Evolutionary conservation across 2,329 filamentous ascomycete species (phyloP).

Genomic region (Ophiosphaerella herpotricha): DNA sequence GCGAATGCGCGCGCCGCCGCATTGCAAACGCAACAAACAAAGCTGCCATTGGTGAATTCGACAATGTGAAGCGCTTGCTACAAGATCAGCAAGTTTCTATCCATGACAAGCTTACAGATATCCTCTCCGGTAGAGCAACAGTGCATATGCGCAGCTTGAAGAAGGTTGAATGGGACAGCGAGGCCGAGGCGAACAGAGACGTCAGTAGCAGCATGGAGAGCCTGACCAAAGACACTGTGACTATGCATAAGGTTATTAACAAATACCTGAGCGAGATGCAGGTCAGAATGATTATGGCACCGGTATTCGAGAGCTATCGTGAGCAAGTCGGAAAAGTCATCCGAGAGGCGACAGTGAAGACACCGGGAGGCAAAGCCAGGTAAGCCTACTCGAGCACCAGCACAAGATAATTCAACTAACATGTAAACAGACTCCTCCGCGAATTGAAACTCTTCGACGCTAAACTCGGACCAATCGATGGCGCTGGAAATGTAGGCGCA

Average conservation of each 20-base stretch:
- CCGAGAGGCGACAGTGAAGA: slow-evolving; percentile 66
- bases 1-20: slow-evolving; percentile 88
- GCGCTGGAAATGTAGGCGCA: slow-evolving; percentile 74
- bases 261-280: slow-evolving; percentile 79
- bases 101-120: slow-evolving; percentile 90
- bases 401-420: slow-evolving; percentile 5
- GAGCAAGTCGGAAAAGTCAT: slow-evolving; percentile 78
- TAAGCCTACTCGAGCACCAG: slow-evolving; percentile 49
- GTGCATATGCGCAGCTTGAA: slow-evolving; percentile 76
- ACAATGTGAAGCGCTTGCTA: slow-evolving; percentile 79
- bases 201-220: slow-evolving; percentile 81
- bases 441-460: slow-evolving; percentile 75
- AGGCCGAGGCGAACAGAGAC: slow-evolving; percentile 46
- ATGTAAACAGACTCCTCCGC: slow-evolving; percentile 66
- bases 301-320: slow-evolving; percentile 81
- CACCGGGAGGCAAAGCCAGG: slow-evolving; percentile 71
- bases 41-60: slow-evolving; percentile 74
- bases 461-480: slow-evolving; percentile 76
- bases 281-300: slow-evolving; percentile 81
- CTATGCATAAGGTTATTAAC: slow-evolving; percentile 79
- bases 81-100: slow-evolving; percentile 91
- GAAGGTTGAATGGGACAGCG: slow-evolving; percentile 73
- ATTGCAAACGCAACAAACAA: slow-evolving; percentile 47
- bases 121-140: slow-evolving; percentile 79
- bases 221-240: slow-evolving; percentile 82